These are phyloP conservation scores for Moricandia arvensis DNA, from an alignment of 345 rosid genomes.

Conservation along the genomic window DNA sequence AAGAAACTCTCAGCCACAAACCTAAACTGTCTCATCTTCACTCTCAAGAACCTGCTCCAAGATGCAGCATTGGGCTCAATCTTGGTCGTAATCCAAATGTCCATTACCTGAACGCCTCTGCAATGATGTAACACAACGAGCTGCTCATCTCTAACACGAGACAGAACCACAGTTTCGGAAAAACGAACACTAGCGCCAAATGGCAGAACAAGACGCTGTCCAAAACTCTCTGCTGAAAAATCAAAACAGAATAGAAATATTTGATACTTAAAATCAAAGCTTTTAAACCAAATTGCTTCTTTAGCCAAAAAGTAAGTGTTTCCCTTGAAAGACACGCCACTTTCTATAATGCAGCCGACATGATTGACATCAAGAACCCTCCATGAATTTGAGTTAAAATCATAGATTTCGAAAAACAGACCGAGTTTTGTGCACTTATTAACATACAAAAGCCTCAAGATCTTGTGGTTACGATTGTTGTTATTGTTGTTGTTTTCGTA, in stretches of 20 bases:
- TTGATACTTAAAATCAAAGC: too few relatives aligned
- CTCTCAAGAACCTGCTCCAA: neutral
- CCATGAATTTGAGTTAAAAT: neutral
- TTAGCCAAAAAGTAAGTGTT: neutral
- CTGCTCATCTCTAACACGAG: neutral
- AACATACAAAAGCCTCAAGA: neutral
- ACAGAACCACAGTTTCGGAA: neutral
- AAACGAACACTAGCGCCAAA: neutral
- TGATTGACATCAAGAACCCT: neutral
- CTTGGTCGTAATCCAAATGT: neutral
- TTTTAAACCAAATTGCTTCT: neutral
- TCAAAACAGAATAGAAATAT: neutral
- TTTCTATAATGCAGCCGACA: neutral
- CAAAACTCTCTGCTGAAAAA: neutral
- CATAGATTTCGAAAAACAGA: neutral
- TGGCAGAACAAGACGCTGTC: neutral
- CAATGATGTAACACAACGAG: neutral
- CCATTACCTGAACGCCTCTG: neutral
- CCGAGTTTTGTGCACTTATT: neutral
- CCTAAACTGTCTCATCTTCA: neutral
- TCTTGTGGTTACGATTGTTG: neutral
- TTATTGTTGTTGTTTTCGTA: neutral
- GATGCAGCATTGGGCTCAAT: neutral
- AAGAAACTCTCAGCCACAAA: neutral
- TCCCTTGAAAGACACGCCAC: neutral